Evolutionary conservation across 345 rosid species (phyloP).

Genomic region (Crucihimalaya himalaica): DNA sequence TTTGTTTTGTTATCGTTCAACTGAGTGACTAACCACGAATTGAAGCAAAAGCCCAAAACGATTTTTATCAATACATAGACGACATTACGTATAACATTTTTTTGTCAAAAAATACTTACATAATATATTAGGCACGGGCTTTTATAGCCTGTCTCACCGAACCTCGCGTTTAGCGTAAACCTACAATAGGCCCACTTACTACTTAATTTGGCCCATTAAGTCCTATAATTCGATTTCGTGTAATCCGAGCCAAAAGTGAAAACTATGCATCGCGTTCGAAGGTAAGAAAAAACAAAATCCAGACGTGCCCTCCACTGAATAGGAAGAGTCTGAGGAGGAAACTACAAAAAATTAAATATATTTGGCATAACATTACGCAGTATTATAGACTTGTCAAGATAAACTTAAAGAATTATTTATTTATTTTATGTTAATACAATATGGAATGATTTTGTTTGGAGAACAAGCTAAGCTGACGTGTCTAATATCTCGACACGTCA

Average conservation of each 20-base stretch:
- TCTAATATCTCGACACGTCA: conserved; percentile 14
- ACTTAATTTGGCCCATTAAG: neutral
- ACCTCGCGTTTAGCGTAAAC: neutral
- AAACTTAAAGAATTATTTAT: neutral
- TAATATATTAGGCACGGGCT: conserved; percentile 20
- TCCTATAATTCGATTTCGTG: neutral
- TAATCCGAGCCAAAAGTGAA: neutral
- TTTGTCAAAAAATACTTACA: too few species aligned
- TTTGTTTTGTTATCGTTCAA: neutral
- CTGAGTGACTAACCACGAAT: neutral
- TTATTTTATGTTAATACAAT: neutral
- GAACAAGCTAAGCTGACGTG: conserved; percentile 36
- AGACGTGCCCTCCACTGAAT: conserved; percentile 28
- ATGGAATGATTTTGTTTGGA: conserved; percentile 20
- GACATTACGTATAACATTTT: too few species aligned
- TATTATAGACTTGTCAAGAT: neutral
- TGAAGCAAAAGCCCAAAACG: neutral
- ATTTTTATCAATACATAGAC: neutral
- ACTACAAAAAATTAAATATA: too few species aligned
- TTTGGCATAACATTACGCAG: neutral
- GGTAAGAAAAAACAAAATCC: neutral
- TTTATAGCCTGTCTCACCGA: neutral
- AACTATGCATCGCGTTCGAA: neutral
- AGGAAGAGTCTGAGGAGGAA: neutral
- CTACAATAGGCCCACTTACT: neutral